Percentiles rank a stretch among this genome's conserved stretches.
Conservation (phyloP, 176 grass and related monocot genomes). For the Canna indica region DNA sequence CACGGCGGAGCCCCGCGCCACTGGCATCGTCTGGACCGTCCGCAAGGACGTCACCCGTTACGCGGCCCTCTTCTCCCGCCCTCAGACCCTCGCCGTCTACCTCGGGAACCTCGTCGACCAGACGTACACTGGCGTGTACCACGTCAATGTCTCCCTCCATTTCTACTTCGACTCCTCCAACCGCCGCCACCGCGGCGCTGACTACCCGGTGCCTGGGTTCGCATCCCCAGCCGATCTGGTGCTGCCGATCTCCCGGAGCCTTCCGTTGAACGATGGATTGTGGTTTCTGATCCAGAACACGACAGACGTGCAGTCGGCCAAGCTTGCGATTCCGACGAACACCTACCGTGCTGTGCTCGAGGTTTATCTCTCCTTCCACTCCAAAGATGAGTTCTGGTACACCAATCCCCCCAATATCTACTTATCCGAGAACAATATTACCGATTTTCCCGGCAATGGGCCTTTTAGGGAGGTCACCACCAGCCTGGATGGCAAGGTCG, state of each 20-base stretch:
- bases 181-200: neutral
- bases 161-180: constrained; percentile 47
- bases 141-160: constrained; percentile 56
- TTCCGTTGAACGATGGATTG: constrained; percentile 49
- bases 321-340: constrained; percentile 40
- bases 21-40: constrained; percentile 57
- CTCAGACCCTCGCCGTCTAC: constrained; percentile 53
- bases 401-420: constrained; percentile 23
- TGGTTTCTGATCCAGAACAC: constrained; percentile 61
- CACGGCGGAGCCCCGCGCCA: constrained; percentile 52
- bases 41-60: constrained; percentile 66
- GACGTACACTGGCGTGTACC: constrained; percentile 58
- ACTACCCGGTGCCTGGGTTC: constrained; percentile 23
- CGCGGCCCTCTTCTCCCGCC: constrained; percentile 46
- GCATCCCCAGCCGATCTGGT: constrained; percentile 53
- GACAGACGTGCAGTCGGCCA: constrained; percentile 27
- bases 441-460: constrained; percentile 18
- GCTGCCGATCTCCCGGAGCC: constrained; percentile 39
- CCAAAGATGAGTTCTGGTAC: constrained; percentile 78
- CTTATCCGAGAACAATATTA: constrained; percentile 31
- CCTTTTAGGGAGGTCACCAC: constrained; percentile 74
- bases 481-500: constrained; percentile 41
- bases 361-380: constrained; percentile 66
- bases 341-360: constrained; percentile 62
- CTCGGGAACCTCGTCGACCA: constrained; percentile 59